Evolutionary conservation across 345 rosid species (phyloP), one percentile per base, ranked within the genome.

Genomic region (Citrus medica): DNA sequence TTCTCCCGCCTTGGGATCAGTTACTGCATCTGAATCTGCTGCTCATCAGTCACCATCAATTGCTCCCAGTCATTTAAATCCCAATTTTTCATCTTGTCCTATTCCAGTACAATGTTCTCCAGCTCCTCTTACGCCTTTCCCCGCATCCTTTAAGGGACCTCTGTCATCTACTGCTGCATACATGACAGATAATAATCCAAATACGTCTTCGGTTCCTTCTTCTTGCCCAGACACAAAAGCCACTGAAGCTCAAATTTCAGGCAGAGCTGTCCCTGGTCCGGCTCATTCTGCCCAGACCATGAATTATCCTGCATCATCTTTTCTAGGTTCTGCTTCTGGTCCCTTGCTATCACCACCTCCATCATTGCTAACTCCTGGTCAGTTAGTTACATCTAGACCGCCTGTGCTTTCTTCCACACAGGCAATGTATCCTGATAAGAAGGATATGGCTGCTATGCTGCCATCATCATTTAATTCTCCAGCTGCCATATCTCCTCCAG

Each of bases 331-430:
- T 33, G 76, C 76, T 58, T 79, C 89, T 6, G 80, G 80, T 40
- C 67, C 85, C 74, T 55, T 82, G 75, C 67, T 37, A 63, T 62
- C 76, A 61, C 76, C 82, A 68, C 53, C 61, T 32, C 68, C 74
- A 42, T 61, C 80, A 62, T 73, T 84, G 69, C 38, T 75, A 51
- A 81, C 76, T 69, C 75, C 80, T 1, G 62, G 70, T 67, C 89
- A 80, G 35, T 58, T 56, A 25, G 78, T 76, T 42, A 80, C 82
- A 58, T 48, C 76, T 40, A 64, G 79, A 27, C 13, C 62, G 22
- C 67, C 51, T n/a, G 60, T 58, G 69, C 80, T 79, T 76, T 66
- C 85, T 75, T 69, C 80, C 27, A 58, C 69, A 42, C 80, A 66
- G 40, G 73, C 38, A 8, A 51, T 67, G 74, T 75, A 71, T 60